A percentile compares a stretch with the other conserved stretches of the same genome.
Evolutionary conservation across 2,329 filamentous ascomycete species (phyloP).

Genomic region (Clonostachys sp.): DNA sequence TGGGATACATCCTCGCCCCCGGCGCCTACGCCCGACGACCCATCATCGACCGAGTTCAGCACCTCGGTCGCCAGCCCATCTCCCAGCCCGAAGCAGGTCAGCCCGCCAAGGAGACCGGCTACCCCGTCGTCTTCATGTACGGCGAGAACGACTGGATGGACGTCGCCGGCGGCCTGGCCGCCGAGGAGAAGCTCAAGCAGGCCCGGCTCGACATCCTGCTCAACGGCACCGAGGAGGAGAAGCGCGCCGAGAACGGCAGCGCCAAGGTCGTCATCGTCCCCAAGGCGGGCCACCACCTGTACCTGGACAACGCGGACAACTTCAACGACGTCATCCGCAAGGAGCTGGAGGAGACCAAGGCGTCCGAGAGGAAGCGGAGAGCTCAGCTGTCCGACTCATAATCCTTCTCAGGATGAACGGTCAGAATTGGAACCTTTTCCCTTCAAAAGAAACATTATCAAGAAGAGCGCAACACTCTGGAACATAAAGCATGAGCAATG

Average conservation of each 20-base stretch:
- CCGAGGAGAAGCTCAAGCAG: slow-evolving; percentile 72
- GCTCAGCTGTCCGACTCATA: background rate
- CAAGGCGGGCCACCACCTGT: slow-evolving; percentile 55
- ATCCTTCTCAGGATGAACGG: background rate
- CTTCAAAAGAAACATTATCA: background rate
- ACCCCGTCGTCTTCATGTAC: slow-evolving; percentile 91
- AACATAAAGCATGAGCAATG: background rate
- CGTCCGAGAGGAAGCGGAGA: slow-evolving; percentile 12
- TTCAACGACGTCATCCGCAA: slow-evolving; percentile 49
- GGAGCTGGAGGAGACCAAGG: slow-evolving; percentile 47
- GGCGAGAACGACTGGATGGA: slow-evolving; percentile 99
- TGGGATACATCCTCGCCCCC: slow-evolving; percentile 88
- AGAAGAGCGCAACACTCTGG: background rate
- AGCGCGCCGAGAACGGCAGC: slow-evolving; percentile 67
- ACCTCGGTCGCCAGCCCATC: slow-evolving; percentile 71
- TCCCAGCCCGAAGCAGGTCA: slow-evolving; percentile 12
- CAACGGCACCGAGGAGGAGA: slow-evolving; percentile 63
- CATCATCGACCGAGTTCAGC: slow-evolving; percentile 80
- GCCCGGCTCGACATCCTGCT: slow-evolving; percentile 57
- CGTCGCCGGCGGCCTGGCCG: slow-evolving; percentile 74
- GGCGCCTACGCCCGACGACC: slow-evolving; percentile 89
- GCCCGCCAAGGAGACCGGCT: slow-evolving; percentile 51
- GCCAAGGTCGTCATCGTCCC: slow-evolving; percentile 77
- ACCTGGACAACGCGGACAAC: slow-evolving; percentile 53
- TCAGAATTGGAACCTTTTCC: background rate